Evolutionary conservation across 1,139 yeast genomes (phyloP).

Genomic region (Kodamaea sp.): DNA sequence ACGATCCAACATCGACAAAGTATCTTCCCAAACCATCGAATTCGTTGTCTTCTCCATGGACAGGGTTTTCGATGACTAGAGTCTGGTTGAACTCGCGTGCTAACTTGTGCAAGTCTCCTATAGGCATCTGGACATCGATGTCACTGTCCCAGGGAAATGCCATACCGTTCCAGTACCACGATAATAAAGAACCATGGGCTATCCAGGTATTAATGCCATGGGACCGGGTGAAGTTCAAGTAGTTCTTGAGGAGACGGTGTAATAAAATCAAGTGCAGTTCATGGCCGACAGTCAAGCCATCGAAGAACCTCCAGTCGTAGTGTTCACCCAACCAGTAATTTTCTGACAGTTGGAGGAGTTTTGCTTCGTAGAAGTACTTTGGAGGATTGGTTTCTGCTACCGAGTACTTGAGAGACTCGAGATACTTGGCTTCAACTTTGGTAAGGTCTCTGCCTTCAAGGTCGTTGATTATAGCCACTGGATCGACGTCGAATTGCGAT

Average conservation of each 20-base stretch:
- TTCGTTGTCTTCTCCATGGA: conserved; percentile 8
- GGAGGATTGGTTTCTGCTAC: conserved; percentile 20
- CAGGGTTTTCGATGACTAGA: conserved; percentile 21
- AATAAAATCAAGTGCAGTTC: conserved; percentile 28
- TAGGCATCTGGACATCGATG: conserved; percentile 28
- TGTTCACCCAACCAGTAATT: conserved; percentile 40
- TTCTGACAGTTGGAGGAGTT: conserved; percentile 20
- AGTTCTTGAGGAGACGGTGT: conserved; percentile 32
- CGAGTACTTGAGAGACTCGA: conserved; percentile 15
- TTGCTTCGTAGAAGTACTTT: conserved; percentile 36
- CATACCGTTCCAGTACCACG: conserved; percentile 29
- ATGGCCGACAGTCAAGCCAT: conserved; percentile 26
- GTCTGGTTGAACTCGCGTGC: conserved; percentile 22
- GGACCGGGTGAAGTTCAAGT: conserved; percentile 30
- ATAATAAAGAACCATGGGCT: conserved; percentile 38
- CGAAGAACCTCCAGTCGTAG: conserved; percentile 47
- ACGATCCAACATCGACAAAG: conserved; percentile 21
- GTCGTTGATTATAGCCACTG: conserved; percentile 8
- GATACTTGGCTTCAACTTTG: conserved; percentile 18
- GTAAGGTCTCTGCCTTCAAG: conserved; percentile 8
- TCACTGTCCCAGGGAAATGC: conserved; percentile 31
- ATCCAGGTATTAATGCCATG: conserved; percentile 41
- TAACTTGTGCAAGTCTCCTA: conserved; percentile 22
- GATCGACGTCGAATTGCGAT: conserved; percentile 18
- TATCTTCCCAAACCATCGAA: conserved; percentile 22